Evolutionary conservation across 2,329 filamentous ascomycete genomes (phyloP), one percentile per base, ranked within the genome.

Genomic region (Seiridium cupressi): DNA sequence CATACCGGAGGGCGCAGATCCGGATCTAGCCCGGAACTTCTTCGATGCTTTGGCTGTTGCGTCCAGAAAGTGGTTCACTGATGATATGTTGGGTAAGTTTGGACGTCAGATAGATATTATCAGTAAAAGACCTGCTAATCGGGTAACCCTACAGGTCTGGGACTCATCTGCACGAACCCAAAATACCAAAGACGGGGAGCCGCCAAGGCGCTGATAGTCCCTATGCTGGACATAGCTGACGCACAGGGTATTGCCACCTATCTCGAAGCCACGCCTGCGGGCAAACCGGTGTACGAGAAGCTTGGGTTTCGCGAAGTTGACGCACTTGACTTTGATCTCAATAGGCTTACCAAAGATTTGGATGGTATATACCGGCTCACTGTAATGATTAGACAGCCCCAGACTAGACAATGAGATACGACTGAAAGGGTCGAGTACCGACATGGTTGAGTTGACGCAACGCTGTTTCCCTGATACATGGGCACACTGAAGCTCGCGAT

Each of bases 211-310:
- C 61, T 79, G 31, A 62, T 79, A 40, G 61, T 62, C 11, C 69
- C 75, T 42, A 72, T 73, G 55, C 63, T 78, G n/a, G 69, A 67
- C 5, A 61, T 74, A 10, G 75, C 76, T 4, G 75, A 78, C 58
- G 53, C 60, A 3, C 68, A 70, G 35, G 70, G 69, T 3, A 65
- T 72, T 51, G 70, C 64, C 58, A 63, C 66, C 1, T 77, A 76
- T 59, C 68, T 79, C 36, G 76, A 79, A 63, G 74, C 75, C n/a
- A 76, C 76, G 7, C 61, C 65, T 1, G 64, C 63, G 0, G 76
- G 75, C 3, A 69, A 68, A 55, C 70, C 70, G 9, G 32, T 79
- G 11, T 79, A 79, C 61, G 65, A 69, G 62, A 74, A 72, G 62
- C 56, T 75, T 4, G 76, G 76, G 8, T 79, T 75, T 58, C 67